Evolutionary conservation across 805 yeast species (phyloP).

Genomic region (Maudiozyma bulderi): DNA sequence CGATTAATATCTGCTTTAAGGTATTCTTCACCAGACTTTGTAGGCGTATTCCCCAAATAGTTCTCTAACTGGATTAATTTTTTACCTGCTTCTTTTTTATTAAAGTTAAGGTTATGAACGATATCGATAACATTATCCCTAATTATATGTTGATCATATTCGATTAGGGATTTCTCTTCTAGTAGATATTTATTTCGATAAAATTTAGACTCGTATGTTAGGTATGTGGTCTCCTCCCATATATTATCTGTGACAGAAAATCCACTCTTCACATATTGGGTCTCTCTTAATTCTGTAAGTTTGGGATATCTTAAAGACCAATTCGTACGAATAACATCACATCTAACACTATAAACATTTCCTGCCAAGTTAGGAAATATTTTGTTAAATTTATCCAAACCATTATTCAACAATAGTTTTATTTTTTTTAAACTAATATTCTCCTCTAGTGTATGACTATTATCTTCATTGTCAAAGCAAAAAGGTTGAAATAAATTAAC

Average conservation of each 20-base stretch:
- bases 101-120: constrained; percentile 69
- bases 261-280: too few species aligned
- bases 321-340: constrained; percentile 15
- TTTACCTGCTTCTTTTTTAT: constrained; percentile 58
- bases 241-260: too few species aligned
- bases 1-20: constrained; percentile 17
- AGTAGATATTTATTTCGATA: neutral
- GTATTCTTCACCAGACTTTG: neutral
- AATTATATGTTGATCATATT: neutral
- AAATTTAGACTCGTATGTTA: too few species aligned
- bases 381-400: constrained; percentile 30
- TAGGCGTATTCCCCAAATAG: constrained; percentile 57
- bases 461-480: neutral
- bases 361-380: constrained; percentile 29
- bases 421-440: constrained; percentile 43
- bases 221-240: too few species aligned
- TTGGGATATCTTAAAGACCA: neutral
- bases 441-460: constrained; percentile 25
- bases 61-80: constrained; percentile 27
- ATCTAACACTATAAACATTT: neutral
- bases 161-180: too few species aligned
- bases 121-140: constrained; percentile 59
- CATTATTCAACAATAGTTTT: constrained; percentile 23
- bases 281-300: too few species aligned
- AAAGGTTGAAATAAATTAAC: neutral